These are phyloP conservation scores for Ulota crispa DNA, from an alignment of 225 moss, liverwort and hornwort genomes.

Conservation along the genomic window DNA sequence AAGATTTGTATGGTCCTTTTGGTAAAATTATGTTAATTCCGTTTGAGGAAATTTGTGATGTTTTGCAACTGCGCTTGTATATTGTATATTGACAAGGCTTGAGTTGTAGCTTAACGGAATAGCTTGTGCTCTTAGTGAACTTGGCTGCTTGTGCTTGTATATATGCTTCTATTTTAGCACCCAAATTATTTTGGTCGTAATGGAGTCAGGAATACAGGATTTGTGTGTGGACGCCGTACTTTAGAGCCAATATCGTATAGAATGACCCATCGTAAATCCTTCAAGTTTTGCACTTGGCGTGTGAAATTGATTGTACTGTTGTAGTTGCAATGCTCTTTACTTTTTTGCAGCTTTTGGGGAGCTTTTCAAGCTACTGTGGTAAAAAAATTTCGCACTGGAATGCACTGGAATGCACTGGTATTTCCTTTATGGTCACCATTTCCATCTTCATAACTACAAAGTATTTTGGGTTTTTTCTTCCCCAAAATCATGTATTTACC, in stretches of 20 bases:
- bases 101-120: neutral
- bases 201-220: neutral
- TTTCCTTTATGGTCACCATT: no score
- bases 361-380: no score
- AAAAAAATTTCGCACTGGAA: no score
- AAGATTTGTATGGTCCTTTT: conserved; percentile 7
- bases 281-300: neutral
- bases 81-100: neutral
- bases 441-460: no score
- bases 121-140: neutral
- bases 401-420: no score
- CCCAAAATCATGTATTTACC: no score
- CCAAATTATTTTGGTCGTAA: neutral
- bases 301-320: neutral
- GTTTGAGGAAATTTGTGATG: neutral
- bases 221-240: neutral
- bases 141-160: neutral
- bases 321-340: no score
- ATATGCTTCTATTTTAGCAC: neutral
- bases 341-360: no score
- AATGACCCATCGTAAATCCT: neutral
- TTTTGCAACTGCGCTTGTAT: conserved; percentile 3
- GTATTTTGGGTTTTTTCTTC: no score
- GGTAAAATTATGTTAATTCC: conserved; percentile 13
- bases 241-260: no score